Evolutionary conservation across 768 basidiomycete genomes (phyloP), one percentile per base, ranked within the genome.

Genomic region (Gelatoporia subvermispora): DNA sequence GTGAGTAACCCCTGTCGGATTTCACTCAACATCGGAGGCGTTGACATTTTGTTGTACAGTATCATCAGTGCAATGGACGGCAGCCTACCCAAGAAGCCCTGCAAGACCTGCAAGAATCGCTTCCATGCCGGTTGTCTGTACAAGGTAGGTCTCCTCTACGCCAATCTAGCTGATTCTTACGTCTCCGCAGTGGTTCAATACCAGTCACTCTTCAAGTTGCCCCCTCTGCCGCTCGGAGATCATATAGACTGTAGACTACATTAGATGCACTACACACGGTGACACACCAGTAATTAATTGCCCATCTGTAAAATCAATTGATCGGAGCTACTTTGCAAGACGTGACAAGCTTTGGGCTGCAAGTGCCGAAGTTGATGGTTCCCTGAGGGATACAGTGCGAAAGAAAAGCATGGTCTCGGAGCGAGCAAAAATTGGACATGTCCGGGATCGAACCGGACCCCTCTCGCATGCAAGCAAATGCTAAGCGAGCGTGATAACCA

Each of bases 61-160:
- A 90, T 97, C 54, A 93, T 97, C 60, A 91, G 85, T 56, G 81
- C 92, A 38, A 85, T 82, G 69, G 96, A 98, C 61, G 84, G 86
- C 1, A 84, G 78, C 43, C 72, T 98, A 13, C 95, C 96, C 0
- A 81, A 81, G 58, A 94, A 93, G 60, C 84, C 90, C 1, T 99
- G 95, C 71, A 85, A 81, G 67, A 96, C 93, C 2, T 96, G 94
- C 69, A 91, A 88, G 67, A 96, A 96, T 64, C 75, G 86, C 36
- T 97, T 95, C 77, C 94, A 96, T 63, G 84, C 91, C 0, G 83
- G 79, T 18, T 97, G 94, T 69, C 66, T 97, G 53, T 96, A 86
- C 73, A 94, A 95, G 74, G 89, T 82, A 41, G 42, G 75, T 60
- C 20, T 2, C 15, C 18, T 31, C 34, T 23, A 17, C 17, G 9